phyloP scores from a whole-genome alignment of 1,139 yeast genomes.

The Suhomyces yuchorum region DNA sequence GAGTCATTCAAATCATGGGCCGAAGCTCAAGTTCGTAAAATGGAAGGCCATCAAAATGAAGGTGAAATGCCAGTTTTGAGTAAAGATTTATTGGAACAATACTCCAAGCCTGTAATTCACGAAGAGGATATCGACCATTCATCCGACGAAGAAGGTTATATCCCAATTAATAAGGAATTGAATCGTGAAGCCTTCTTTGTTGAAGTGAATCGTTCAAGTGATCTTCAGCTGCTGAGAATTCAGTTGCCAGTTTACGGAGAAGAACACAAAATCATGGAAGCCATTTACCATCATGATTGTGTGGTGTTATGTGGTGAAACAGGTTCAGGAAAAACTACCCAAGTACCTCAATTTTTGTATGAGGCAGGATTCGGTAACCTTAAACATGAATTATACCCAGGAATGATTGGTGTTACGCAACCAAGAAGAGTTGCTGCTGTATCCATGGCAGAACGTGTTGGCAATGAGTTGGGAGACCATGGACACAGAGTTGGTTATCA shows the following conservation, averaged over 20 bases:
- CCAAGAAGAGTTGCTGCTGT: conserved; percentile 99
- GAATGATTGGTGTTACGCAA: conserved; percentile 94
- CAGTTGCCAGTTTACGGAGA: conserved; percentile 87
- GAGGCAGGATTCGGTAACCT: conserved; percentile 84
- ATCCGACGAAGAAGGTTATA: conserved; percentile 57
- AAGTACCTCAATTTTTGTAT: conserved; percentile 74
- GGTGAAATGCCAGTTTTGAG: conserved; percentile 53
- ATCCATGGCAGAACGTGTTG: conserved; percentile 92
- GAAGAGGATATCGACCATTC: conserved; percentile 66
- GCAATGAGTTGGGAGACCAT: conserved; percentile 79
- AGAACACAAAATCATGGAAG: conserved; percentile 95
- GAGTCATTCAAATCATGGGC: conserved; percentile 63
- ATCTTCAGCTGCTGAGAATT: conserved; percentile 66
- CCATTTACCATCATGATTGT: conserved; percentile 88
- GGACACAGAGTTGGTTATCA: conserved; percentile 83
- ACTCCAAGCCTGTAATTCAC: conserved; percentile 46
- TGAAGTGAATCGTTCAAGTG: conserved; percentile 62
- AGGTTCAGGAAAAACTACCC: conserved; percentile 83
- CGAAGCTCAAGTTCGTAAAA: conserved; percentile 52
- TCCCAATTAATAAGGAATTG: conserved; percentile 56
- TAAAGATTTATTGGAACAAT: conserved; percentile 47
- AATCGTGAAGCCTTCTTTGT: conserved; percentile 70
- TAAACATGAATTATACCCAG: conserved; percentile 66
- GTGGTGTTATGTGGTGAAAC: conserved; percentile 92
- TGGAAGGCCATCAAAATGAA: conserved; percentile 59